phyloP scores from a whole-genome alignment of 345 rosid species.

The Camelina neglecta region DNA sequence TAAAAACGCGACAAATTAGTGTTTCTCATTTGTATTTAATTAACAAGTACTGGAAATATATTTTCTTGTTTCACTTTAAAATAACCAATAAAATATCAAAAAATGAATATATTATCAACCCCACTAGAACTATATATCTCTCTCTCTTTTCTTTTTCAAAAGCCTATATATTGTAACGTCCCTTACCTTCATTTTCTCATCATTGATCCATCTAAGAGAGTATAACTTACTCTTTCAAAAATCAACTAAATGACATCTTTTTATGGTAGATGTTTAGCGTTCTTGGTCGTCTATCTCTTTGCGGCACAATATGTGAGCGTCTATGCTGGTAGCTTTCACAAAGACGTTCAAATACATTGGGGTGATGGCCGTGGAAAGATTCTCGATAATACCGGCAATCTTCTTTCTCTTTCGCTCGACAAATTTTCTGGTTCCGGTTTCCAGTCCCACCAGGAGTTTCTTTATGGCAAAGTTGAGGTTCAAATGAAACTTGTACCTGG shows the following conservation, averaged over 20 bases:
- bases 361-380: conserved; percentile 4
- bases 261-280: background rate
- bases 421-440: background rate
- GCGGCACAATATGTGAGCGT: background rate
- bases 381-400: background rate
- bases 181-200: background rate
- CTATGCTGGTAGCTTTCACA: background rate
- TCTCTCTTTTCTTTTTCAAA: background rate
- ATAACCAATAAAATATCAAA: background rate
- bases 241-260: background rate
- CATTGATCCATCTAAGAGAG: background rate
- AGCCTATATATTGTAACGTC: background rate
- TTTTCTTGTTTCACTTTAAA: background rate
- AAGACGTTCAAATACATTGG: conserved; percentile 1
- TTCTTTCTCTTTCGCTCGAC: conserved; percentile 5
- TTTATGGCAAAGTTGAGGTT: background rate
- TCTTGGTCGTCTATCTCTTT: background rate
- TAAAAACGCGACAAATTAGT: background rate
- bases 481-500: conserved; percentile 7
- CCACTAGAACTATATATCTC: too few relatives aligned
- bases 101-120: background rate
- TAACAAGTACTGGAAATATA: background rate
- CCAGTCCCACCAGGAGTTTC: background rate
- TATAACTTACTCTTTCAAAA: background rate
- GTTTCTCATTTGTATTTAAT: background rate